Conservation (phyloP, 148 eudicot species). For the Agrostemma githago region DNA sequence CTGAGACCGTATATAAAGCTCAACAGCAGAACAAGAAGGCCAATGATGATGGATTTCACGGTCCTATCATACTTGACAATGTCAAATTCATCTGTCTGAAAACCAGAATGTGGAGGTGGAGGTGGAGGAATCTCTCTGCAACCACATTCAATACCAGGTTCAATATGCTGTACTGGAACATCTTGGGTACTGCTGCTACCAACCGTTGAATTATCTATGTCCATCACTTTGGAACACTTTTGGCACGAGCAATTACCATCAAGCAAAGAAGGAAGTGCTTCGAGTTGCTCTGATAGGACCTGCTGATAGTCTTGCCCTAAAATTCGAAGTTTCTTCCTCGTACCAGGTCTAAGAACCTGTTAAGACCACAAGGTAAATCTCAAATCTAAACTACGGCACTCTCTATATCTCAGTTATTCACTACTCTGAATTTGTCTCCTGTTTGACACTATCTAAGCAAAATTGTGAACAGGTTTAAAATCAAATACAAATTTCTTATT, state of each 20-base stretch:
- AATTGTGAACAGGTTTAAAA: too few species aligned
- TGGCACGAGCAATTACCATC: slow-evolving; percentile 56
- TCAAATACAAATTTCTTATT: too few species aligned
- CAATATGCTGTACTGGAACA: slow-evolving; percentile 6
- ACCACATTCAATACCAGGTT: slow-evolving; percentile 12
- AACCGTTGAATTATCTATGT: slow-evolving; percentile 13
- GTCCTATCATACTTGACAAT: slow-evolving; percentile 23
- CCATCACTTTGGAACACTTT: slow-evolving; percentile 29
- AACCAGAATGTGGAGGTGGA: slow-evolving; percentile 11
- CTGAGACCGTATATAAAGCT: slow-evolving; percentile 20
- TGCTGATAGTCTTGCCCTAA: slow-evolving; percentile 40
- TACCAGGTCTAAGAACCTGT: slow-evolving; percentile 61
- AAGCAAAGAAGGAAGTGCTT: slow-evolving; percentile 43
- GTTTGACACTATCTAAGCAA: not conserved
- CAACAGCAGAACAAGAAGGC: slow-evolving; percentile 26
- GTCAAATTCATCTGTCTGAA: slow-evolving; percentile 16
- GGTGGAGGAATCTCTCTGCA: slow-evolving; percentile 14
- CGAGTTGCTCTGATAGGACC: slow-evolving; percentile 38
- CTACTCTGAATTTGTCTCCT: not conserved
- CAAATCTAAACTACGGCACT: not conserved
- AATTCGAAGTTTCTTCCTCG: slow-evolving; percentile 43
- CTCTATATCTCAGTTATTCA: not conserved
- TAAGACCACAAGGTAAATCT: slow-evolving; percentile 8
- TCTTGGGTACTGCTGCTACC: slow-evolving; percentile 14
- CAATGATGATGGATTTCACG: slow-evolving; percentile 29